phyloP scores from a whole-genome alignment of 345 rosid genomes.

The Mangifera indica region DNA sequence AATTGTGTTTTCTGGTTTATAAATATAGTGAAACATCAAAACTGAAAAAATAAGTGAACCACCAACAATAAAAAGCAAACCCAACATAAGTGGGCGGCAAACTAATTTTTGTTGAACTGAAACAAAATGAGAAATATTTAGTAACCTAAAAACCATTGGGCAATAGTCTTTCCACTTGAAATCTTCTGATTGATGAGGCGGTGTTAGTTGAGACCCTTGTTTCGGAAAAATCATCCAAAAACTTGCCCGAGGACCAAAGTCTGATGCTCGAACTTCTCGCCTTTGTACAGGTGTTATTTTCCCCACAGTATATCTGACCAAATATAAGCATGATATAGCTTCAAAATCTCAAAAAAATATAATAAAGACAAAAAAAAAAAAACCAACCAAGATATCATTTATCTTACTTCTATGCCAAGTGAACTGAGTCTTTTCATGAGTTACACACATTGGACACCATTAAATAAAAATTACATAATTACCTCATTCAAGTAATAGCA shows the following conservation, averaged over 20 bases:
- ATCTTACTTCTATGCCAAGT: conserved; percentile 3
- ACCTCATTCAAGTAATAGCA: conserved; percentile 6
- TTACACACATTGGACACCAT: background rate
- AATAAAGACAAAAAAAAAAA: background rate
- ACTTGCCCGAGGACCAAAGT: conserved; percentile 93
- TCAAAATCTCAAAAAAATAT: conserved; percentile 2
- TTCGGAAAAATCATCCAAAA: conserved; percentile 97
- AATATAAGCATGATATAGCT: conserved; percentile 17
- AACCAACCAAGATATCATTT: background rate
- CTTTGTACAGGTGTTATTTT: conserved; percentile 94
- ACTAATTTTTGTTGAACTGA: conserved; percentile 3
- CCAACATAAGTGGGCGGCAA: background rate
- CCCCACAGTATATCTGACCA: conserved; percentile 89
- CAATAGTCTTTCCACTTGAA: conserved; percentile 99
- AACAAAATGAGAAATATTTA: conserved; percentile 13
- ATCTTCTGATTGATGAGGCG: conserved; percentile 88
- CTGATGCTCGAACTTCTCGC: conserved; percentile 81
- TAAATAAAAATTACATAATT: background rate
- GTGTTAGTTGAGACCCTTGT: conserved; percentile 87
- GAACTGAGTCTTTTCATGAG: conserved; percentile 1
- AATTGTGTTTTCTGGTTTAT: background rate
- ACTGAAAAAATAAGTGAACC: background rate
- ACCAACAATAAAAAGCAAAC: background rate
- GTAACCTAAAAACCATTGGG: conserved; percentile 98
- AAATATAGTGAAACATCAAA: background rate